Conservation (phyloP, 441 rosid species). For the Theobroma grandiflorum region DNA sequence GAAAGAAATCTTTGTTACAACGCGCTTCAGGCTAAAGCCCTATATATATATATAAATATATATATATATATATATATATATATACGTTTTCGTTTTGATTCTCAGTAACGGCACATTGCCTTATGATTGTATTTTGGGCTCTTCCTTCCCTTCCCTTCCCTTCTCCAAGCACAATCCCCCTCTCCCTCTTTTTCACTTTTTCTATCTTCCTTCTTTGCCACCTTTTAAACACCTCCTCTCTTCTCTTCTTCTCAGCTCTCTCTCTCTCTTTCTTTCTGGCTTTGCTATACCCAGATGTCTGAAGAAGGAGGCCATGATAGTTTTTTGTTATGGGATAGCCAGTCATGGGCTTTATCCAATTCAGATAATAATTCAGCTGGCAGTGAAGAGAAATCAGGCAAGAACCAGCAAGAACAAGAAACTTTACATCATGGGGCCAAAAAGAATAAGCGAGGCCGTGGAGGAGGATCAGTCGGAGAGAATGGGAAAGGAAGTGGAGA, state of each 20-base stretch:
- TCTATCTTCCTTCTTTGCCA: conserved; percentile 15
- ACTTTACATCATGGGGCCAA: neutral
- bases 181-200: conserved; percentile 26
- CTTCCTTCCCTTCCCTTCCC: conserved; percentile 30
- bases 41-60: neutral
- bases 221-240: conserved; percentile 37
- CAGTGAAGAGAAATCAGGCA: conserved; percentile 22
- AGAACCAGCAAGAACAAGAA: conserved; percentile 6
- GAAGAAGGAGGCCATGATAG: conserved; percentile 29
- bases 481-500: conserved; percentile 29
- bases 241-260: neutral
- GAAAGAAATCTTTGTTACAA: neutral
- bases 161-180: conserved; percentile 24
- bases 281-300: conserved; percentile 33
- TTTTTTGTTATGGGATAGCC: conserved; percentile 45
- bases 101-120: conserved; percentile 69
- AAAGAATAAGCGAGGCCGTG: conserved; percentile 24
- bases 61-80: neutral
- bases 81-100: conserved; percentile 49
- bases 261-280: conserved; percentile 1
- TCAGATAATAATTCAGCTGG: conserved; percentile 43
- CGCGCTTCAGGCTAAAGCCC: conserved; percentile 8
- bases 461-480: neutral
- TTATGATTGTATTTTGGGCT: conserved; percentile 68
- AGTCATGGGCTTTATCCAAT: conserved; percentile 45